Percentiles rank a stretch among this genome's conserved stretches.
phyloP scores from a whole-genome alignment of 1,139 yeast genomes.

The Wickerhamiella infanticola region DNA sequence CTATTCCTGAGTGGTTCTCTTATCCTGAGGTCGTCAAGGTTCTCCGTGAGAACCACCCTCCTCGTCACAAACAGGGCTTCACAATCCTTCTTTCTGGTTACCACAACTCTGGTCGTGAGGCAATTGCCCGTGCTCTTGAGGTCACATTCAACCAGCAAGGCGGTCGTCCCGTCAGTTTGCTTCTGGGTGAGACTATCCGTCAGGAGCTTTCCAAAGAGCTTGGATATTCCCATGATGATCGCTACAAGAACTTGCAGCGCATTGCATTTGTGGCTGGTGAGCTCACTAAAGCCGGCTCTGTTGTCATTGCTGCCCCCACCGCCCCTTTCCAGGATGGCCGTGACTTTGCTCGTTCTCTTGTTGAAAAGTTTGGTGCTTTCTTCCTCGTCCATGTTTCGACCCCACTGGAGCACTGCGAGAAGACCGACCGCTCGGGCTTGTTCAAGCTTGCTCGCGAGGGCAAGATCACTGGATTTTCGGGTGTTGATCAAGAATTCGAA shows the following conservation, averaged over 20 bases:
- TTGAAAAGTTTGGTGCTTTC: conserved; percentile 34
- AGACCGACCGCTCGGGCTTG: conserved; percentile 35
- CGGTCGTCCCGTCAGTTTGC: conserved; percentile 66
- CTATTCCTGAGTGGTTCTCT: conserved; percentile 93
- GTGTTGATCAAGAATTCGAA: conserved; percentile 34
- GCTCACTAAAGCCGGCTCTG: conserved; percentile 79
- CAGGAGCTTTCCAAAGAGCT: conserved; percentile 29
- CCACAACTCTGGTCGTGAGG: conserved; percentile 41
- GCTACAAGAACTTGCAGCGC: conserved; percentile 29
- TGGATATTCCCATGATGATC: conserved; percentile 28
- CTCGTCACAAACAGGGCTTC: conserved; percentile 80
- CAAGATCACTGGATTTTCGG: conserved; percentile 33
- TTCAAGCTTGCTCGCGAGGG: conserved; percentile 32
- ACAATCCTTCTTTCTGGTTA: conserved; percentile 47
- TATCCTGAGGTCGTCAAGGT: conserved; percentile 92
- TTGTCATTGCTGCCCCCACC: conserved; percentile 58
- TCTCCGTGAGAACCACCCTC: conserved; percentile 85
- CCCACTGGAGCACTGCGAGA: conserved; percentile 31
- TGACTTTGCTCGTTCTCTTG: conserved; percentile 26
- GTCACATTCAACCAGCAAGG: conserved; percentile 86
- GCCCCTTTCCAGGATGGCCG: conserved; percentile 32
- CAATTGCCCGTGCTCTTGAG: conserved; percentile 72
- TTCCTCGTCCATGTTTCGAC: conserved; percentile 36
- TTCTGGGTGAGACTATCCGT: conserved; percentile 38
- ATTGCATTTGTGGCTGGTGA: conserved; percentile 58